Evolutionary conservation across 345 rosid species (phyloP), one percentile per base, ranked within the genome.

Genomic region (Clausena lansium): DNA sequence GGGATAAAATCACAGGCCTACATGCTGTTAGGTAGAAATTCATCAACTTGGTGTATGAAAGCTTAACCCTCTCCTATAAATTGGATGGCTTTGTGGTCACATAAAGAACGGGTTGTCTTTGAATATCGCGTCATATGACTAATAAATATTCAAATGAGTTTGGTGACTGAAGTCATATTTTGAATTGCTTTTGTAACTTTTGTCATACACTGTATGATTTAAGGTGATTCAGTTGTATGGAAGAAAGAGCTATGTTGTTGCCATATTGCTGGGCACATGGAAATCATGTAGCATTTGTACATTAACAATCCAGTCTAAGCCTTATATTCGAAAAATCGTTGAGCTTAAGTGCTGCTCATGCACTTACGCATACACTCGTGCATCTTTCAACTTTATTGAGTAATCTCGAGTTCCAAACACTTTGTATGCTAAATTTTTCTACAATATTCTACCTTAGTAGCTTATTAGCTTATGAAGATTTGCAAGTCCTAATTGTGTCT

Each of bases 401-500:
- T 36, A 22, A 35, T 58, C 27, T 58, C 11, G 19, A 17, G 28
- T 27, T 28, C 30, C 28, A 8, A 75, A 15, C 64, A 25, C 19
- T 28, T 61, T 13, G 70, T 15, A 28, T 47, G 66, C 47, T 11
- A 32, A 36, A 30, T 32, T 70, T 57, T 15, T 57, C 17, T 38
- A n/a, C 4, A 52, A 62, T 20, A 22, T 22, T 24, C 61, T 62
- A 19, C 28, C 59, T 75, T n/a, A n/a, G n/a, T n/a, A n/a, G n/a
- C n/a, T n/a, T 13, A n/a, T 22, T 76, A 63, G 11, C 24, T 32
- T 22, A 8, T 36, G 19, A 67, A 35, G 17, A 52, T 76, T 66
- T 55, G 10, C 71, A n/a, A 54, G 72, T 66, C 20, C 81, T 81
- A 25, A 71, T 52, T 24, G 38, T 68, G 22, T 38, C 9, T 27